Base-by-base conservation (phyloP, 2,329 filamentous ascomycete genomes). In the Massarina eburnea region DNA sequence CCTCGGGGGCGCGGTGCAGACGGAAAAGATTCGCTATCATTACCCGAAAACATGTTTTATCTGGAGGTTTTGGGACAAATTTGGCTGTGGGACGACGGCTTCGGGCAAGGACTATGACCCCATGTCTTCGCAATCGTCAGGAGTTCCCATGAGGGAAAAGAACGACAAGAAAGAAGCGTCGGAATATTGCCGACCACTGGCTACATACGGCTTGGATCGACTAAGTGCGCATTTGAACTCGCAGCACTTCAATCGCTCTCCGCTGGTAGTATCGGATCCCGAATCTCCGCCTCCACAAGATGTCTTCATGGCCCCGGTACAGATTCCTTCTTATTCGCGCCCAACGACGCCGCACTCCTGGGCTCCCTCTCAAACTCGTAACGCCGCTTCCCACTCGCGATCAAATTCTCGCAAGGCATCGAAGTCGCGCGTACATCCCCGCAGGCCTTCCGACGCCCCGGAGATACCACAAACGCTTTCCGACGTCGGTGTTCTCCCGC, bases 191-290 rank as follows among this genome's bases (percentile, higher is more conserved):
- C 50, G 45, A 10, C 61, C 63, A 2, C 45, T 66, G 1, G 61
- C 59, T 9, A 66, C 63, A 1, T 58, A 62, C 18, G 61, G 61
- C 14, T 56, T 66, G 4, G 59, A 59, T 20, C 54, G 51, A 10
- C 50, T 58, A 1, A 55, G 56, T 3, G 52, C 47, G 17, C 61
- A 59, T 34, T 47, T 50, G 9, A 46, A 54, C 22, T 56, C 55
- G 2, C 55, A 62, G 33, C 48, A 52, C 39, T 50, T 35, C 41
- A 60, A 33, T 49, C 51, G 43, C 20, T 51, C 62, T 7, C 52
- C 59, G 4, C 50, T 45, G 17, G 56, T 57, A 1, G 27, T 56
- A 1, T 45, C 43, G 3, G 44, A 35, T 4, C 46, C 49, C 5
- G 26, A 47, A 8, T 24, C 20, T 15, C 35, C 35, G 12, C 49